Base-by-base conservation (phyloP, 129 eudicot species). In the Tagetes erecta region DNA sequence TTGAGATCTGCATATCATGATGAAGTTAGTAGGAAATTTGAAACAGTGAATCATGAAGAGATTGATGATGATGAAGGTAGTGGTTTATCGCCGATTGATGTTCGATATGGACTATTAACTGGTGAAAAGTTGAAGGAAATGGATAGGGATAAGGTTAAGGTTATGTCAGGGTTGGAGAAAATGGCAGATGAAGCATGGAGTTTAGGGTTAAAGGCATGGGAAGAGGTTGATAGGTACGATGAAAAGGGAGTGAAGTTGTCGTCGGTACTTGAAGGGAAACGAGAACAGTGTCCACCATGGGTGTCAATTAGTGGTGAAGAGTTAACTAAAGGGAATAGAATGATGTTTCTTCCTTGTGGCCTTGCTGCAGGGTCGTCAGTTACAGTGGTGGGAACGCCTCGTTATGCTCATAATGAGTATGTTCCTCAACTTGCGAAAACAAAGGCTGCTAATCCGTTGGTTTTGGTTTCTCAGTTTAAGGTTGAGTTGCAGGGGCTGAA, bases 181-280 rank as follows among this genome's bases (percentile, higher is more conserved):
- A 87, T 93, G 98, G 96, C 92, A 6, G 91, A 90, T 74, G 98
- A 93, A 82, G 98, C 96, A 31, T 93, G 92, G 96, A 83, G 65
- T 31, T 81, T 86, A 80, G 98, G 98, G 4, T 67, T 78, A 39
- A 90, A 84, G 68, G 96, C 92, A 4, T 93, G 98, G 98, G 86
- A 86, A 75, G 98, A 90, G 56, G 89, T 85, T 67, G 58, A 45
- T 3, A 74, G 81, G 45, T 78, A 53, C 50, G 71, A 80, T 38
- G 86, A 36, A 10, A 81, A 80, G 42, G 95, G 86, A 9, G 64
- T 73, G 8, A 44, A 75, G 41, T 65, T 76, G 76, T 59, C 76
- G 41, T 62, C 92, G 1, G 67, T 84, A 27, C 75, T 86, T 64
- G 98, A 93, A 64, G 91, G 89, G 76, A 93, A 90, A 73, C 98